phyloP scores from a whole-genome alignment of 2,329 filamentous ascomycete species.

The Aspergillus chevalieri region DNA sequence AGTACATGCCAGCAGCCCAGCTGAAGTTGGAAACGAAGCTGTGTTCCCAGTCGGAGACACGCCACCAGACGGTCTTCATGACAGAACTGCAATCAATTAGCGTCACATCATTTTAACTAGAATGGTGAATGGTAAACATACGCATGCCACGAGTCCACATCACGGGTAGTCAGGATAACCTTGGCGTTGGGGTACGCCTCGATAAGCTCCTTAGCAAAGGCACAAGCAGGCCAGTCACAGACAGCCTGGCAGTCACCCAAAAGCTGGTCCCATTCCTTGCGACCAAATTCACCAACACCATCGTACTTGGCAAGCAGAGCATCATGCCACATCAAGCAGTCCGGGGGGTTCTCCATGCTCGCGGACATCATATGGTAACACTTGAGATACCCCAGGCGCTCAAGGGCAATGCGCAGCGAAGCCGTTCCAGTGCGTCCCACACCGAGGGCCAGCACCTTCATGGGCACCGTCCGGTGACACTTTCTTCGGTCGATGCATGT shows the following conservation, averaged over 20 bases:
- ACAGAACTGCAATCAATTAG: conserved; percentile 40
- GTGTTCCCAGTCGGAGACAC: conserved; percentile 58
- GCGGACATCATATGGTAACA: conserved; percentile 70
- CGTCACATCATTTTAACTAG: background rate
- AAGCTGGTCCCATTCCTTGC: conserved; percentile 64
- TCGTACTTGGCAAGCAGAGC: conserved; percentile 60
- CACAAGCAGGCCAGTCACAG: conserved; percentile 62
- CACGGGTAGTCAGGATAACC: conserved; percentile 61
- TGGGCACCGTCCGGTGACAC: conserved; percentile 61
- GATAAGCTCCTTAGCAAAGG: conserved; percentile 64
- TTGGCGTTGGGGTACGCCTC: conserved; percentile 68
- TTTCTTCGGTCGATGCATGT: conserved; percentile 62
- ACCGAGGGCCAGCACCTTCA: conserved; percentile 66
- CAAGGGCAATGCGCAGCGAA: conserved; percentile 60
- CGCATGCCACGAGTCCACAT: conserved; percentile 59
- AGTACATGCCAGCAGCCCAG: conserved; percentile 63
- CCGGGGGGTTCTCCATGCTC: conserved; percentile 61
- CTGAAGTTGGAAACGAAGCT: conserved; percentile 50
- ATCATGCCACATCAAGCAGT: conserved; percentile 65
- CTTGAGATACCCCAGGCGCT: conserved; percentile 60
- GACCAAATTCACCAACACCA: conserved; percentile 56
- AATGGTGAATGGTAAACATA: conserved; percentile 18
- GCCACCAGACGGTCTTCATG: conserved; percentile 64
- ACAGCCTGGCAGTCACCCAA: conserved; percentile 61
- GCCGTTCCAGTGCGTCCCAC: conserved; percentile 66